Percentiles rank a stretch among this genome's conserved stretches.
Evolutionary conservation across 2,329 filamentous ascomycete species (phyloP).

Genomic region (Berkeleyomyces rouxiae): DNA sequence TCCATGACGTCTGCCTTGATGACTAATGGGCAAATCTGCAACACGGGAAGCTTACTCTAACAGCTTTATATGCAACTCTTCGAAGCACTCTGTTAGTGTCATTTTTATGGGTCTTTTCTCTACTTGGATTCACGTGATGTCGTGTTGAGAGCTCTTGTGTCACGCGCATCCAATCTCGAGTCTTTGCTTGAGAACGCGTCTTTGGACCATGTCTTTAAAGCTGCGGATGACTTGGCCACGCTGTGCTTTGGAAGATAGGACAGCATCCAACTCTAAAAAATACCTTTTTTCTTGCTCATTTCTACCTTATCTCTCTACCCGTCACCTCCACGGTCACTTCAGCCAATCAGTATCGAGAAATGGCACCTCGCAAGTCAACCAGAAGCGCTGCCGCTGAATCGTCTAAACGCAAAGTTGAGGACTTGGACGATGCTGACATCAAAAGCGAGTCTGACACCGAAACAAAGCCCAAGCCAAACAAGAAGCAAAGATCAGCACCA

Average conservation of each 20-base stretch:
- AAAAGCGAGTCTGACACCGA: slow-evolving; percentile 16
- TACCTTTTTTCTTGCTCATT: background rate
- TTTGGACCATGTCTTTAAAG: background rate
- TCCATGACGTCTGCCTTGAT: background rate
- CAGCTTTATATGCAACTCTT: background rate
- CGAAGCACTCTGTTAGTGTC: background rate
- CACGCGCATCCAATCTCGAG: background rate
- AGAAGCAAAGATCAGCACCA: slow-evolving; percentile 27
- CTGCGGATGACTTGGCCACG: background rate
- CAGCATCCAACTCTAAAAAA: background rate
- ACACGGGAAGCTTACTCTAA: background rate
- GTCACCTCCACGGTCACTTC: background rate
- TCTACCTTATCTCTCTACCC: background rate
- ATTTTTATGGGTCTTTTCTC: background rate
- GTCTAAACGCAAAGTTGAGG: slow-evolving; percentile 15
- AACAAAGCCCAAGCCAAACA: slow-evolving; percentile 19
- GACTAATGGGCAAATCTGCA: background rate
- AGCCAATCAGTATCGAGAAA: background rate
- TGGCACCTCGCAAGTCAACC: slow-evolving; percentile 9
- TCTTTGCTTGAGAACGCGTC: background rate
- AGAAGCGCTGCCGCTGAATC: slow-evolving; percentile 1
- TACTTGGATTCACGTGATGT: background rate
- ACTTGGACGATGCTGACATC: slow-evolving; percentile 14
- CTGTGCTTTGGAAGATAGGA: background rate
- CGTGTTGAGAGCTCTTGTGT: background rate